A percentile compares a stretch with the other conserved stretches of the same genome.
phyloP scores from a whole-genome alignment of 164 flowering plant genomes.

The Umbilicus rupestris region DNA sequence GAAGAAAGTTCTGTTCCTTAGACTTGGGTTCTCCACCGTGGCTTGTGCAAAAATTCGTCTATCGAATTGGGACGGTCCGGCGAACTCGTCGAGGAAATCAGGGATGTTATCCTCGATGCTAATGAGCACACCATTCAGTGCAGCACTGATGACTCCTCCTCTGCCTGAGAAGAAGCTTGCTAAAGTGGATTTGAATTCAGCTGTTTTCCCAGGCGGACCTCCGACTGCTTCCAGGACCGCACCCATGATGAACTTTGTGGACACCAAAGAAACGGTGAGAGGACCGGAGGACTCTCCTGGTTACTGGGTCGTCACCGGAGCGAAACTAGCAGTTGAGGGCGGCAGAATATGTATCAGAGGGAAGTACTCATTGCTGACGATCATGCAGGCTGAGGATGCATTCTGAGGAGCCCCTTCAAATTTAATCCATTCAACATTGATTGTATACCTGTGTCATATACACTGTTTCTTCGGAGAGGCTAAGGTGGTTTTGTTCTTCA shows the following conservation, averaged over 20 bases:
- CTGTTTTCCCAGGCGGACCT: slow-evolving; percentile 69
- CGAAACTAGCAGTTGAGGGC: slow-evolving; percentile 60
- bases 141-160: slow-evolving; percentile 26
- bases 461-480: neutral
- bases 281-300: slow-evolving; percentile 90
- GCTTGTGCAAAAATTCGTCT: slow-evolving; percentile 54
- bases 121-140: slow-evolving; percentile 52
- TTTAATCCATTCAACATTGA: neutral
- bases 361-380: slow-evolving; percentile 61
- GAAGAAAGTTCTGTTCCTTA: slow-evolving; percentile 70
- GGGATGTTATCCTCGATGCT: slow-evolving; percentile 46
- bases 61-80: slow-evolving; percentile 77
- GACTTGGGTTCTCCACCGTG: slow-evolving; percentile 74
- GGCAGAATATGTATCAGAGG: slow-evolving; percentile 63
- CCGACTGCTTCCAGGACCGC: slow-evolving; percentile 41
- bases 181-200: slow-evolving; percentile 64
- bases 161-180: slow-evolving; percentile 30
- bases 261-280: slow-evolving; percentile 60
- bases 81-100: slow-evolving; percentile 43
- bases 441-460: slow-evolving; percentile 9
- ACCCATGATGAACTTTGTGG: slow-evolving; percentile 50
- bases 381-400: slow-evolving; percentile 47
- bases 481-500: neutral
- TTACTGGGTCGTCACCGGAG: slow-evolving; percentile 92
- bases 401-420: slow-evolving; percentile 15